These are phyloP conservation scores for Jamesozyma jinghongensis DNA, from an alignment of 805 yeast species.

Conservation along the genomic window DNA sequence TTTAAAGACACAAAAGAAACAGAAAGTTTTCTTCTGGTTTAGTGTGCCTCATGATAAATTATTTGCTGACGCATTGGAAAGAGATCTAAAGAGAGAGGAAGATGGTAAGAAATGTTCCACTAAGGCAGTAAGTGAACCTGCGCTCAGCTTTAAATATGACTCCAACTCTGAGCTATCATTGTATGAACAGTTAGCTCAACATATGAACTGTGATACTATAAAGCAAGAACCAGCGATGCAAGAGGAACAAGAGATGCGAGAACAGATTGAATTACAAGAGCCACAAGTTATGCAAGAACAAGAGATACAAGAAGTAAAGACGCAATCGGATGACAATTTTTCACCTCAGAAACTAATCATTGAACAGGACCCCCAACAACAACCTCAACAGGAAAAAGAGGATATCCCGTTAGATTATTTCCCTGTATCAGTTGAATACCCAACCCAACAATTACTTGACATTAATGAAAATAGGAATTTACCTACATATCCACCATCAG, in stretches of 20 bases:
- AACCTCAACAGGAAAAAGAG: constrained; percentile 35
- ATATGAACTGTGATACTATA: constrained; percentile 1
- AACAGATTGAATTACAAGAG: background rate
- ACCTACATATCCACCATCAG: background rate
- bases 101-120: constrained; percentile 61
- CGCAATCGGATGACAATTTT: too few species aligned
- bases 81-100: constrained; percentile 84
- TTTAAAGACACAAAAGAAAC: constrained; percentile 89
- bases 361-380: background rate
- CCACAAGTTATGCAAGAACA: background rate
- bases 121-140: constrained; percentile 63
- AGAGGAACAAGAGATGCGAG: too few species aligned
- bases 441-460: constrained; percentile 4
- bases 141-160: constrained; percentile 65
- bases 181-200: constrained; percentile 40
- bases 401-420: constrained; percentile 69
- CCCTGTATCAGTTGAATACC: constrained; percentile 35
- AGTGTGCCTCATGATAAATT: constrained; percentile 89
- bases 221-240: too few species aligned
- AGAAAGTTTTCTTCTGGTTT: constrained; percentile 94
- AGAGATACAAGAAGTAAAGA: too few species aligned
- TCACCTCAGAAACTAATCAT: constrained; percentile 10
- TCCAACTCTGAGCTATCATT: constrained; percentile 35
- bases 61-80: constrained; percentile 86
- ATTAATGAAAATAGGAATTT: background rate